These are phyloP conservation scores for Starmera stellimalicola DNA, from an alignment of 1,139 yeast genomes.

Conservation along the genomic window DNA sequence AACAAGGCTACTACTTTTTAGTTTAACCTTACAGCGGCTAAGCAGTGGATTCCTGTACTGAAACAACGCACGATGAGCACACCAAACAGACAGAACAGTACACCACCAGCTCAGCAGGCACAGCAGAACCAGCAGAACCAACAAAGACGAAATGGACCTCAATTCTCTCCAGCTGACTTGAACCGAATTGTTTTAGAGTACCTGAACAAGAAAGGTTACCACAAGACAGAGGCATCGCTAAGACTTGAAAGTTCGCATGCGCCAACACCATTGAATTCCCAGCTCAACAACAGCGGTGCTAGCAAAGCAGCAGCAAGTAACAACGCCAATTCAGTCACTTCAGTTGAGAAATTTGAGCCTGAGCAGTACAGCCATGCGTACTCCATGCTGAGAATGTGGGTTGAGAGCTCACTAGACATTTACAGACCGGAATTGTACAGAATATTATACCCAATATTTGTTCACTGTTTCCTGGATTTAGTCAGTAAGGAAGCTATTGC, in stretches of 20 bases:
- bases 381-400: slow-evolving; percentile 76
- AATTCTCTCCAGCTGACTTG: slow-evolving; percentile 65
- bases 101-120: slow-evolving; percentile 1
- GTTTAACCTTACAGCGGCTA: too few relatives aligned
- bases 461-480: slow-evolving; percentile 77
- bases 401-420: slow-evolving; percentile 82
- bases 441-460: slow-evolving; percentile 80
- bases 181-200: slow-evolving; percentile 88
- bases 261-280: slow-evolving; percentile 45
- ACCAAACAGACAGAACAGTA: not conserved
- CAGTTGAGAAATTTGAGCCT: slow-evolving; percentile 39
- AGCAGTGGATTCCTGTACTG: too few relatives aligned
- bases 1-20: too few relatives aligned
- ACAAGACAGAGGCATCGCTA: slow-evolving; percentile 87
- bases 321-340: slow-evolving; percentile 26
- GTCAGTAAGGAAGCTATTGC: slow-evolving; percentile 50
- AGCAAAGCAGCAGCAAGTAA: slow-evolving; percentile 26
- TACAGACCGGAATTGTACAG: slow-evolving; percentile 84
- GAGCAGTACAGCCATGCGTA: slow-evolving; percentile 71
- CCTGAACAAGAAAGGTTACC: slow-evolving; percentile 87
- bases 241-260: slow-evolving; percentile 79
- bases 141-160: slow-evolving; percentile 15
- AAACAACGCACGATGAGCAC: not conserved
- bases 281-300: slow-evolving; percentile 18
- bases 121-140: slow-evolving; percentile 7